Evolutionary conservation across 805 yeast species (phyloP).

Genomic region (Martiniozyma abietophila): DNA sequence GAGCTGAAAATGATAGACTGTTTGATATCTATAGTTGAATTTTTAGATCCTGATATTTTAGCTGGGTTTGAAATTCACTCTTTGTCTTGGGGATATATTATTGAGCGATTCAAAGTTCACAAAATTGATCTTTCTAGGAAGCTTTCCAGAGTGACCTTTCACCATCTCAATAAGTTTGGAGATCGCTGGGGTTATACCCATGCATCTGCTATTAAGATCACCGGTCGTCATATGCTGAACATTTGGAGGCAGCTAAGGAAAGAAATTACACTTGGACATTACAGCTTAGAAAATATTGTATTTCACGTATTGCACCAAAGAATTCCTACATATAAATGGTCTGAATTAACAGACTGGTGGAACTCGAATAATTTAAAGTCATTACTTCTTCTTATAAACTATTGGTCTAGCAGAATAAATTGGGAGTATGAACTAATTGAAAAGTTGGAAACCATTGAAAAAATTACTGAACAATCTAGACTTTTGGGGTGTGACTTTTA

Average conservation of each 20-base stretch:
- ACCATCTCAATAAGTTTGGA: slow-evolving; percentile 42
- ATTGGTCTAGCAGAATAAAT: slow-evolving; percentile 36
- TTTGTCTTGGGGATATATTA: slow-evolving; percentile 82
- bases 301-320: slow-evolving; percentile 58
- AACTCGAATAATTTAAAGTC: slow-evolving; percentile 21
- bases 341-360: slow-evolving; percentile 42
- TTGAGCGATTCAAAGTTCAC: slow-evolving; percentile 48
- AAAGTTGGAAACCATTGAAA: slow-evolving; percentile 55
- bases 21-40: slow-evolving; percentile 45
- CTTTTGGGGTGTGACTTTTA: slow-evolving; percentile 83
- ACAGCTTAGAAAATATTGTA: slow-evolving; percentile 69
- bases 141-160: slow-evolving; percentile 48
- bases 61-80: slow-evolving; percentile 79
- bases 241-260: slow-evolving; percentile 70
- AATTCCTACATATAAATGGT: slow-evolving; percentile 51
- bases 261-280: slow-evolving; percentile 55
- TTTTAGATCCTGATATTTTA: slow-evolving; percentile 78
- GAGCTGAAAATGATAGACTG: slow-evolving; percentile 54
- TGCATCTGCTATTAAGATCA: slow-evolving; percentile 56
- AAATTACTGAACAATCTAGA: slow-evolving; percentile 76
- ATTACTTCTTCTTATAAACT: too few species aligned
- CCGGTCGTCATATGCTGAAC: slow-evolving; percentile 80
- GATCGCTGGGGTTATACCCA: slow-evolving; percentile 80
- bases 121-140: slow-evolving; percentile 47
- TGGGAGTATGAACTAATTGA: slow-evolving; percentile 40